Evolutionary conservation across 129 eudicot species (phyloP).

Genomic region (Sambucus nigra): DNA sequence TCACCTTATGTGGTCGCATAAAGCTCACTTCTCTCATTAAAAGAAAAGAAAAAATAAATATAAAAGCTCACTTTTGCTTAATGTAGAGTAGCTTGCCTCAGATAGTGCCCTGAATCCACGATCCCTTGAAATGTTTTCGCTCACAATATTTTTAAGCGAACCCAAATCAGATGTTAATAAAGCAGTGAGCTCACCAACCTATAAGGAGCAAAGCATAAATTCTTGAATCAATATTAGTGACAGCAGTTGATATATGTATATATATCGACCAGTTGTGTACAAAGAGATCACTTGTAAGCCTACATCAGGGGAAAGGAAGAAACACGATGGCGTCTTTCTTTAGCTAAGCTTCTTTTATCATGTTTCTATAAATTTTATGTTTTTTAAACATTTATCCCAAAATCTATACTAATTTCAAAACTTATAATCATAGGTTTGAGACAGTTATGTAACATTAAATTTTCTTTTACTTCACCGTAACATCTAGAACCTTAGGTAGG

Average conservation of each 20-base stretch:
- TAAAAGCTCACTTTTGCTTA: conserved; percentile 77
- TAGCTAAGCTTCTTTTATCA: too few species aligned
- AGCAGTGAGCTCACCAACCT: conserved; percentile 98
- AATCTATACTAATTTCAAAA: too few species aligned
- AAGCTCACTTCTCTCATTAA: conserved; percentile 19
- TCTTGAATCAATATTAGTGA: conserved; percentile 2
- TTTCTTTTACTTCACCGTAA: too few species aligned
- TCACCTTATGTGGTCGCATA: conserved; percentile 3
- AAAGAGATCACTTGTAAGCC: too few species aligned
- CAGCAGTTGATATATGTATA: conserved; percentile 3
- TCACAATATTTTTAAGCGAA: conserved; percentile 72
- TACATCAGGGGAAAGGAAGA: too few species aligned
- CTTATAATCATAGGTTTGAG: too few species aligned
- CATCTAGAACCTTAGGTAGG: too few species aligned
- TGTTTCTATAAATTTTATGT: too few species aligned
- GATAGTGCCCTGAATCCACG: conserved; percentile 98
- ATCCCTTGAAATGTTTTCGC: conserved; percentile 87
- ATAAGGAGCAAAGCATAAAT: conserved; percentile 13
- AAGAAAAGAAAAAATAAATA: conserved; percentile 29
- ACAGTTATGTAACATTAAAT: too few species aligned
- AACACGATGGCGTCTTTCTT: too few species aligned
- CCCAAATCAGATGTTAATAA: conserved; percentile 93
- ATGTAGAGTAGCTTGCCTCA: conserved; percentile 99
- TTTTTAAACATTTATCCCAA: too few species aligned
- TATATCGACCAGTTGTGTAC: not conserved